Evolutionary conservation across 2,329 filamentous ascomycete genomes (phyloP).

Genomic region (Dactylellina drechsleri): DNA sequence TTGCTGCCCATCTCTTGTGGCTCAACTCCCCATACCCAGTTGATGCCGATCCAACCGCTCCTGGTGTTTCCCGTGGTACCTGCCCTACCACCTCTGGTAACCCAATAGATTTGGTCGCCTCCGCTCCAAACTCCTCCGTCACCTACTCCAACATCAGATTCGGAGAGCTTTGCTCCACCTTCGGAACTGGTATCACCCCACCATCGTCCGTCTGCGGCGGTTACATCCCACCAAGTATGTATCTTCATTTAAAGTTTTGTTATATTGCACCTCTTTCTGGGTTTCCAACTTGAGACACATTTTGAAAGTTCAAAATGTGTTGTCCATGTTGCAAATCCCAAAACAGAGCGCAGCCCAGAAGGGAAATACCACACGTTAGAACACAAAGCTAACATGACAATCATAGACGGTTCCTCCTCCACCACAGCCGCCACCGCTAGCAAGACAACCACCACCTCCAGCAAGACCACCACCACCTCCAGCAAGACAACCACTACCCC

Average conservation of each 20-base stretch:
- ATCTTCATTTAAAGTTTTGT: no score
- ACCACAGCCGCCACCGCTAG: conserved; percentile 18
- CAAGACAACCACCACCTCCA: conserved; percentile 2
- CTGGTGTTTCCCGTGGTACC: conserved; percentile 68
- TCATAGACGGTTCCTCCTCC: background rate
- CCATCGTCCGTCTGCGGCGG: conserved; percentile 38
- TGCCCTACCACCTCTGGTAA: conserved; percentile 68
- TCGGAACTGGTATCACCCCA: conserved; percentile 45
- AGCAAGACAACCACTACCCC: conserved; percentile 16
- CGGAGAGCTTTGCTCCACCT: conserved; percentile 69
- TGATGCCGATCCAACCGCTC: conserved; percentile 61
- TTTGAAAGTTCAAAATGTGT: no score
- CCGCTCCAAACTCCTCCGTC: conserved; percentile 66
- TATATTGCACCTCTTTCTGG: no score
- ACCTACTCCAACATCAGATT: conserved; percentile 71
- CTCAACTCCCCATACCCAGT: conserved; percentile 74
- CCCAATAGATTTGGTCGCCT: conserved; percentile 66
- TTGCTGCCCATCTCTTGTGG: conserved; percentile 77
- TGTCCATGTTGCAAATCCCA: no score
- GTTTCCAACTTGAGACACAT: no score
- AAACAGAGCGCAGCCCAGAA: no score
- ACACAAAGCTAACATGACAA: no score
- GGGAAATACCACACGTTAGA: no score
- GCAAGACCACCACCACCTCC: conserved; percentile 8
- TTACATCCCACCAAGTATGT: conserved; percentile 41